Percentiles rank a stretch among this genome's conserved stretches.
These are phyloP conservation scores for Sclerotinia sclerotiorum DNA, from an alignment of 2,329 filamentous ascomycete genomes.

Conservation along the genomic window DNA sequence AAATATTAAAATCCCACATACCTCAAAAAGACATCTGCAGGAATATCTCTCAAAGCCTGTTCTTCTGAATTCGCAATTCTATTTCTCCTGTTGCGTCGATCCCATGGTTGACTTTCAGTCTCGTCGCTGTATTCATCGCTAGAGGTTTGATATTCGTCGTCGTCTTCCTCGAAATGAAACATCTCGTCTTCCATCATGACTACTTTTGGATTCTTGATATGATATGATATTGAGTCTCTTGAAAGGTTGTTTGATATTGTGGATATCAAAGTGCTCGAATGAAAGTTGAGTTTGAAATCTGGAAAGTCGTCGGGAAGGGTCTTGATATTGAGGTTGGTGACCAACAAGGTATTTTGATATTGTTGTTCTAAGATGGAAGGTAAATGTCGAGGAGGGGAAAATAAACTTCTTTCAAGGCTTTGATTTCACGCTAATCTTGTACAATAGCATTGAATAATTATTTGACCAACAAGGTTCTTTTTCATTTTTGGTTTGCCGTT, in stretches of 20 bases:
- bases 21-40: slow-evolving; percentile 17
- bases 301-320: neutral
- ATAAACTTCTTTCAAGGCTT: neutral
- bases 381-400: neutral
- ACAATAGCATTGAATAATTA: neutral
- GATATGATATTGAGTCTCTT: neutral
- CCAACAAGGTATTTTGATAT: slow-evolving; percentile 6
- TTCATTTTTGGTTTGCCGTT: neutral
- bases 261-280: neutral
- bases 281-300: neutral
- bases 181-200: slow-evolving; percentile 1
- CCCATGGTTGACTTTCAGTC: neutral
- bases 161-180: slow-evolving; percentile 6
- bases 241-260: neutral
- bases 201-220: neutral
- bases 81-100: neutral
- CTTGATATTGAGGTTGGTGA: neutral
- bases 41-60: neutral
- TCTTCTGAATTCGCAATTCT: neutral
- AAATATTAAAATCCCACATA: neutral
- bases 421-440: neutral
- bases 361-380: neutral
- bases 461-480: slow-evolving; percentile 9
- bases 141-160: slow-evolving; percentile 3
- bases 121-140: slow-evolving; percentile 2